phyloP scores from a whole-genome alignment of 495 filamentous ascomycete genomes.

The Daldinia loculata region DNA sequence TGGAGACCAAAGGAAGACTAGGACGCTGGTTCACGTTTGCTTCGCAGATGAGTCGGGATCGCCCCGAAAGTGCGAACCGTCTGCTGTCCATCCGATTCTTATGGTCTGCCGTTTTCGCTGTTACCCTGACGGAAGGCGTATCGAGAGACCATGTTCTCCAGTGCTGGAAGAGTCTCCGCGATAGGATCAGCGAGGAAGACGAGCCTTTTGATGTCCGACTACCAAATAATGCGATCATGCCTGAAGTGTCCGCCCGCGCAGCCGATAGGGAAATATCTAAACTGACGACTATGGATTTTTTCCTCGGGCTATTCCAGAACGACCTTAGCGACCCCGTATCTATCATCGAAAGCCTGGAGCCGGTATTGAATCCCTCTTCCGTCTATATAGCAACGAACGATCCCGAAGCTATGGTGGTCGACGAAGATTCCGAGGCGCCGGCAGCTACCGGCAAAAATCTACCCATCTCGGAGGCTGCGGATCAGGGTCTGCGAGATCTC shows the following conservation, averaged over 20 bases:
- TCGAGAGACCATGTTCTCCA: conserved; percentile 79
- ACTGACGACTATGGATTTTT: conserved; percentile 95
- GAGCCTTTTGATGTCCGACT: conserved; percentile 65
- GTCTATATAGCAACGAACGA: conserved; percentile 50
- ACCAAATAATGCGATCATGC: conserved; percentile 87
- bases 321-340: conserved; percentile 74
- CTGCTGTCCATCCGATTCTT: conserved; percentile 70
- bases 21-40: conserved; percentile 79
- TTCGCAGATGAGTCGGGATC: conserved; percentile 63
- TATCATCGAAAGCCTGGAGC: conserved; percentile 91
- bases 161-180: conserved; percentile 76
- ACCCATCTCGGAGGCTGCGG: conserved; percentile 54
- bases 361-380: conserved; percentile 80
- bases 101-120: conserved; percentile 83
- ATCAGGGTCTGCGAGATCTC: conserved; percentile 71
- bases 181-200: conserved; percentile 49
- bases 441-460: conserved; percentile 33
- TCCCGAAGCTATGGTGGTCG: conserved; percentile 15
- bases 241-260: conserved; percentile 81
- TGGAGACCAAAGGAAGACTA: conserved; percentile 72
- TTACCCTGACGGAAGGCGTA: conserved; percentile 72
- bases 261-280: conserved; percentile 90
- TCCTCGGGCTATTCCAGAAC: conserved; percentile 79
- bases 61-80: conserved; percentile 51
- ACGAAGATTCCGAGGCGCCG: background rate